Conservation (phyloP, 2,329 filamentous ascomycete species). For the Exserohilum turcica region DNA sequence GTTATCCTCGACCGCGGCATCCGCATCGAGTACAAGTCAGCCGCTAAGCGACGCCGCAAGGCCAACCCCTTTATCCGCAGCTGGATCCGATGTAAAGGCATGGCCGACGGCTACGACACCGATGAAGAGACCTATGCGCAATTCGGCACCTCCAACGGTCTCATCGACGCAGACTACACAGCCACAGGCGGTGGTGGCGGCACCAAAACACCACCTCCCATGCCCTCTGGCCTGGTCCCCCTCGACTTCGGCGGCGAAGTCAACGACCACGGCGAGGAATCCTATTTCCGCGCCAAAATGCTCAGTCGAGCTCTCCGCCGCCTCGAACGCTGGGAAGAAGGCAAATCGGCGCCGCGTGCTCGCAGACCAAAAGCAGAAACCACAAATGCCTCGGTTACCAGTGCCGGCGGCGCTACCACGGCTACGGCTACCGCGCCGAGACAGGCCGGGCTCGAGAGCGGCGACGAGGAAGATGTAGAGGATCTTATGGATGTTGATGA, state of each 20-base stretch:
- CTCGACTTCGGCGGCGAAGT: constrained; percentile 60
- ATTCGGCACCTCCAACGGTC: constrained; percentile 1
- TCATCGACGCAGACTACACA: background rate
- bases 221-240: constrained; percentile 63
- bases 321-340: constrained; percentile 70
- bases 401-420: background rate
- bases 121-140: constrained; percentile 46
- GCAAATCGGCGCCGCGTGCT: constrained; percentile 30
- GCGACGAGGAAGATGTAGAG: constrained; percentile 10
- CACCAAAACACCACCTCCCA: constrained; percentile 39
- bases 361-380: constrained; percentile 26
- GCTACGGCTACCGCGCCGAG: background rate
- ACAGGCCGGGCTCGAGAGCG: constrained; percentile 13
- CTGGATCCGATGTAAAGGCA: constrained; percentile 64
- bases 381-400: background rate
- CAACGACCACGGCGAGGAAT: constrained; percentile 79
- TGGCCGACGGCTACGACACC: constrained; percentile 54
- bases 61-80: constrained; percentile 72
- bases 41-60: constrained; percentile 64
- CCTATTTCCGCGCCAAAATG: constrained; percentile 67
- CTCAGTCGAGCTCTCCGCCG: constrained; percentile 68
- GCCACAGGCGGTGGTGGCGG: constrained; percentile 14
- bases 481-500: constrained; percentile 23
- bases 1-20: constrained; percentile 79
- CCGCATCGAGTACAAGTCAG: constrained; percentile 67